Percentiles rank a stretch among this genome's conserved stretches.
Conservation (phyloP, 805 yeast species). For the Pichia membranifaciens region DNA sequence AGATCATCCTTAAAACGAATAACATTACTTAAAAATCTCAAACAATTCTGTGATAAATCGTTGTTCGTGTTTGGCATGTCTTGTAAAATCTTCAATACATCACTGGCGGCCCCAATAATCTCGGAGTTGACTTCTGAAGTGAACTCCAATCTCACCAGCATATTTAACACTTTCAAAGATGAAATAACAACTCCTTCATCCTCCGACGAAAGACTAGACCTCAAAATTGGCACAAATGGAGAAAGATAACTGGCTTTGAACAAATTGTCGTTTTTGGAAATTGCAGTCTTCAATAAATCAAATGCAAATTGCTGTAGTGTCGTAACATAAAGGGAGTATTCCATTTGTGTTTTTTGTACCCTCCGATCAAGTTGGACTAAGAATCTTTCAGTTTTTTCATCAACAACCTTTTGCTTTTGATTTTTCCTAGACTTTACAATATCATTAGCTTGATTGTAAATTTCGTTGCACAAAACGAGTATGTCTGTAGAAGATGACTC, state of each 20-base stretch:
- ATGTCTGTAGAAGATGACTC: slow-evolving; percentile 53
- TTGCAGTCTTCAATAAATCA: slow-evolving; percentile 67
- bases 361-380: slow-evolving; percentile 66
- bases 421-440: slow-evolving; percentile 18
- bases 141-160: slow-evolving; percentile 58
- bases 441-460: slow-evolving; percentile 50
- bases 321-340: slow-evolving; percentile 49
- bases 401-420: slow-evolving; percentile 17
- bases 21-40: slow-evolving; percentile 66
- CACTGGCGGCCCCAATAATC: slow-evolving; percentile 57
- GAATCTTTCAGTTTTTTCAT: slow-evolving; percentile 48
- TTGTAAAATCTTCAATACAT: slow-evolving; percentile 56
- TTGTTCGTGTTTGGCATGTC: slow-evolving; percentile 73
- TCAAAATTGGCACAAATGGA: slow-evolving; percentile 72
- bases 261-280: slow-evolving; percentile 56
- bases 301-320: slow-evolving; percentile 71
- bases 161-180: slow-evolving; percentile 55
- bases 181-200: slow-evolving; percentile 75
- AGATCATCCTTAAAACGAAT: slow-evolving; percentile 65
- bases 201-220: slow-evolving; percentile 52
- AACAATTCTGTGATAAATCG: slow-evolving; percentile 73
- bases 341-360: slow-evolving; percentile 46
- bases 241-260: slow-evolving; percentile 53
- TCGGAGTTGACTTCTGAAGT: slow-evolving; percentile 43
- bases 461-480: slow-evolving; percentile 66